Conservation (phyloP, 345 rosid species). For the Murraya paniculata region DNA sequence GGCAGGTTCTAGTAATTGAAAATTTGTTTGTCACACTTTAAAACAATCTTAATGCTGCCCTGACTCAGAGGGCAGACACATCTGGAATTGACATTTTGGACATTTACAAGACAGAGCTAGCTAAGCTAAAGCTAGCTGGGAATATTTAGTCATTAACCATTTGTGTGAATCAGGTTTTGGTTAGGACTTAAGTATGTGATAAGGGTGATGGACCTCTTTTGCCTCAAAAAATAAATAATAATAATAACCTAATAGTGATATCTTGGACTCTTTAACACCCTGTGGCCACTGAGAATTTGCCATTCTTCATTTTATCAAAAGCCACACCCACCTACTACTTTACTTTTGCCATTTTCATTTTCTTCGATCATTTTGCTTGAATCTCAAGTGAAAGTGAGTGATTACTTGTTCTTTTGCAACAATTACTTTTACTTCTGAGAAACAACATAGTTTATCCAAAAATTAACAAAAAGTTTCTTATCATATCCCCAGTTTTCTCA, state of each 20-base stretch:
- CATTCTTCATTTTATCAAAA: not conserved
- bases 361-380: not conserved
- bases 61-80: not conserved
- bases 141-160: not conserved
- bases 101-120: not conserved
- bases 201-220: not conserved
- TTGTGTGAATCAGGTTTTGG: slow-evolving; percentile 1
- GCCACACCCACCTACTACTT: not conserved
- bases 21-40: not conserved
- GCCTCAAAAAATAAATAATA: not conserved
- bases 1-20: slow-evolving; percentile 8
- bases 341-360: not conserved
- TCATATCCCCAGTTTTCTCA: not conserved
- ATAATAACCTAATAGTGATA: not conserved
- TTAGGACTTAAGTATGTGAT: not conserved
- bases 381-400: not conserved
- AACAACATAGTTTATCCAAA: not conserved
- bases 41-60: not conserved
- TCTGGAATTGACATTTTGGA: not conserved
- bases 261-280: not conserved
- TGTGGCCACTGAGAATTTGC: not conserved
- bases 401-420: not conserved
- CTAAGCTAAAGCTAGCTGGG: not conserved
- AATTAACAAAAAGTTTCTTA: not conserved
- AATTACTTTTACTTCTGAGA: not conserved